These are phyloP conservation scores for Moringa oleifera DNA, from an alignment of 345 rosid species.

Conservation along the genomic window DNA sequence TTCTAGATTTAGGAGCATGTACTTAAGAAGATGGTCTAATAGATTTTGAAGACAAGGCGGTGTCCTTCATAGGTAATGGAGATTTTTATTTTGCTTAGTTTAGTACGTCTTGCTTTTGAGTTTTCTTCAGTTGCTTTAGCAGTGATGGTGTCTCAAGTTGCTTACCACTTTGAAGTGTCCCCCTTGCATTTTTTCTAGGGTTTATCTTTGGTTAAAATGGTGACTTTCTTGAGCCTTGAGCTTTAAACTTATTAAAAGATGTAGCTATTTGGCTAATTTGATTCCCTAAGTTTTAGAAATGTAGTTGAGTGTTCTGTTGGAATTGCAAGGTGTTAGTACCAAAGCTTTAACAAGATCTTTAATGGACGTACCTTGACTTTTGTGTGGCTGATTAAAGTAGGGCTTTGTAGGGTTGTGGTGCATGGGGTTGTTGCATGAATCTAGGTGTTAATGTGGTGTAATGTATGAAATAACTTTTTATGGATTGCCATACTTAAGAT, in stretches of 20 bases:
- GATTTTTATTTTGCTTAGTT: background rate
- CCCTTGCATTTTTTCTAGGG: background rate
- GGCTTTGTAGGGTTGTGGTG: no score
- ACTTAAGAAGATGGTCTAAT: background rate
- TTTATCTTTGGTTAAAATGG: background rate
- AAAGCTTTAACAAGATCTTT: background rate
- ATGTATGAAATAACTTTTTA: no score
- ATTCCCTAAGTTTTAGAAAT: background rate
- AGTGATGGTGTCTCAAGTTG: no score
- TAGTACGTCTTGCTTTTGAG: background rate
- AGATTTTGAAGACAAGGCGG: background rate
- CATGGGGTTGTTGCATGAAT: no score
- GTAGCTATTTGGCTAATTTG: background rate
- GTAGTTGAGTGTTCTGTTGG: background rate
- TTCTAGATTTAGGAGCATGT: background rate
- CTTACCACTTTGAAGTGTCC: background rate
- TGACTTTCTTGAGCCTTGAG: background rate
- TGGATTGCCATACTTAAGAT: no score
- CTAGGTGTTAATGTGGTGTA: no score
- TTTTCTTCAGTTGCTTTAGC: no score
- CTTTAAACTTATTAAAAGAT: background rate
- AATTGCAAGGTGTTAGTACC: background rate
- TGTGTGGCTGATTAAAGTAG: no score
- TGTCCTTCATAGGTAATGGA: background rate
- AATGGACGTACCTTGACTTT: background rate